Conservation (phyloP, 2,329 filamentous ascomycete species). For the Sporothrix pseudoabietina region DNA sequence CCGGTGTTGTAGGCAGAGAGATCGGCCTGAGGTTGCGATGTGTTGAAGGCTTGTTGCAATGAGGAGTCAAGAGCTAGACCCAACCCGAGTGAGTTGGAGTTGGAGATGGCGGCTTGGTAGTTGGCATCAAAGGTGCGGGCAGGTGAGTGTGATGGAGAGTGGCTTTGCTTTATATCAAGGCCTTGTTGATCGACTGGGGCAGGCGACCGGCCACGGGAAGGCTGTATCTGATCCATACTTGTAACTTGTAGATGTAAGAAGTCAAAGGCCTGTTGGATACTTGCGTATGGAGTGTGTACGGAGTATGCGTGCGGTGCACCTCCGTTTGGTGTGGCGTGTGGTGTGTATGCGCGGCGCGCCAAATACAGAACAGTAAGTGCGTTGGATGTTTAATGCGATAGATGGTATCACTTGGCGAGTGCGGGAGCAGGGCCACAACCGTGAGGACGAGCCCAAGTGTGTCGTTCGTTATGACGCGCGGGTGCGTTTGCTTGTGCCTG, state of each 20-base stretch:
- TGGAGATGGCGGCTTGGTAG: slow-evolving; percentile 42
- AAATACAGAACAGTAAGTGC: slow-evolving; percentile 33
- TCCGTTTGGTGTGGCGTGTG: slow-evolving; percentile 16
- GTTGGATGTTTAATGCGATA: slow-evolving; percentile 28
- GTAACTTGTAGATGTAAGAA: slow-evolving; percentile 31
- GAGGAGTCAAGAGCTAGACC: slow-evolving; percentile 61
- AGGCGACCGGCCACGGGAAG: slow-evolving; percentile 61
- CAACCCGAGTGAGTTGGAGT: slow-evolving; percentile 48
- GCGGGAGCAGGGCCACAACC: slow-evolving; percentile 11
- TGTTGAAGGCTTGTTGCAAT: slow-evolving; percentile 45
- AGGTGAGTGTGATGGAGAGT: slow-evolving; percentile 62
- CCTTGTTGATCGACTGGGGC: slow-evolving; percentile 59
- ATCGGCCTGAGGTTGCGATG: slow-evolving; percentile 44
- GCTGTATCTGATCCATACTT: slow-evolving; percentile 56
- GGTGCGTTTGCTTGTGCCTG: slow-evolving; percentile 7
- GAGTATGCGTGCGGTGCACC: slow-evolving; percentile 21
- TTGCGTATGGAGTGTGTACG: slow-evolving; percentile 14
- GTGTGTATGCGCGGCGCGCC: slow-evolving; percentile 22
- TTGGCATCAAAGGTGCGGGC: slow-evolving; percentile 56
- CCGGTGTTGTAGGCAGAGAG: slow-evolving; percentile 51
- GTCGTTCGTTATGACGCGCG: slow-evolving; percentile 19
- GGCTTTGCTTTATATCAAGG: slow-evolving; percentile 68
- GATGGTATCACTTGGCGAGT: slow-evolving; percentile 8
- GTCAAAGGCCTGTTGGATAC: background rate
- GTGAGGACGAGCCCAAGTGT: slow-evolving; percentile 7